Base-by-base conservation (phyloP, 208 protist genomes). In the Wallacemonas rigidus region DNA sequence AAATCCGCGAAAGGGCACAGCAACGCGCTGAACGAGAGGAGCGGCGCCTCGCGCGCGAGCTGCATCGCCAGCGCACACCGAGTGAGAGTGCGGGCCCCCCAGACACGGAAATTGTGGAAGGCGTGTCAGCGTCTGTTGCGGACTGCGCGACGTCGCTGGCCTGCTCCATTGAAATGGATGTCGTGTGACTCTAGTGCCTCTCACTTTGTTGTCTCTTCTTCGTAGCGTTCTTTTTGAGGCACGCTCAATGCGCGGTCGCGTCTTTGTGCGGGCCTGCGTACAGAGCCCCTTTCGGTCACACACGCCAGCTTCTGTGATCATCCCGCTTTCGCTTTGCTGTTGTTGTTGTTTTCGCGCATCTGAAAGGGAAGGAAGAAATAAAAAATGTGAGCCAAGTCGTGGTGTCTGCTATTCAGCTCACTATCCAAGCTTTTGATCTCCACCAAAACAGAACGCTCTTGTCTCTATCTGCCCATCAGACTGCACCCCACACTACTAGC, bases 21-120 rank as follows among this genome's bases (percentile, higher is more conserved):
- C 71, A 71, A 9, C 79, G 60, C 14, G 70, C 44, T 36, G 45
- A 12, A 38, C 60, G 60, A 6, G 64, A 62, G 58, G 79, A 79
- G 58, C 40, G 38, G 4, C 79, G 79, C 2, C 43, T 80, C 2
- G 72, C 79, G 8, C 67, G 71, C n/a, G 79, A 85, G 35, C 61
- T 74, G 39, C 50, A 6, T 26, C 36, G 14, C 56, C 45, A 50
- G 8, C 45, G 45, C 45, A 50, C 45, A 58, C n/a, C 53, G 14
- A 5, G n/a, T 58, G 48, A 9, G 11, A 53, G 48, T 53, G 15
- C 48, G 48, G 11, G 11, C 11, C 15, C 11, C 48, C 15, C 48
- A 9, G 48, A n/a, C 48, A 53, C 11, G 48, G 47, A 51, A 0
- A 51, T 14, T 15, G 47, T 51, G 7, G 47, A 51, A 8, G 47